Evolutionary conservation across 2,329 filamentous ascomycete genomes (phyloP).

Genomic region (Pyrenophora tritici-repentis): DNA sequence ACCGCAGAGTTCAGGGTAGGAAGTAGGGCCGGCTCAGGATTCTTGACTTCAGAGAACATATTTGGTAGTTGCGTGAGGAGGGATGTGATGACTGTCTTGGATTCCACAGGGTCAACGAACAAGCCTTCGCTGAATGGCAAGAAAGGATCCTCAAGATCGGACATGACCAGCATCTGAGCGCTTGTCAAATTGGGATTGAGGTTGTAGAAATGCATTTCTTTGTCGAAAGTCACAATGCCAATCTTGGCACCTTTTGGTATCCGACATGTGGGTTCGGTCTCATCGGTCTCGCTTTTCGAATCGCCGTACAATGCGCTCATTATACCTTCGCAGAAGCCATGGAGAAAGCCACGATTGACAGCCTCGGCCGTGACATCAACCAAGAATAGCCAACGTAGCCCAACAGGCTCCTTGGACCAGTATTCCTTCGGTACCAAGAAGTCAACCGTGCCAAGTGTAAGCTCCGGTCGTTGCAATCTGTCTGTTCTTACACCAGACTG

Average conservation of each 20-base stretch:
- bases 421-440: slow-evolving; percentile 98
- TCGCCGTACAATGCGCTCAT: slow-evolving; percentile 80
- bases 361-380: slow-evolving; percentile 94
- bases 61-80: slow-evolving; percentile 81
- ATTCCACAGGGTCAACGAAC: slow-evolving; percentile 93
- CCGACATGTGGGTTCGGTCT: slow-evolving; percentile 57
- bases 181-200: slow-evolving; percentile 78
- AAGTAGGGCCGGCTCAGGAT: slow-evolving; percentile 85
- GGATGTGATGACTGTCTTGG: slow-evolving; percentile 83
- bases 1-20: slow-evolving; percentile 83
- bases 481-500: slow-evolving; percentile 86
- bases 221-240: slow-evolving; percentile 94
- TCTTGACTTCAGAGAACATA: slow-evolving; percentile 86
- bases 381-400: slow-evolving; percentile 84
- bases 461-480: slow-evolving; percentile 83
- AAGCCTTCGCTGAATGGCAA: slow-evolving; percentile 88
- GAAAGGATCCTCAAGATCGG: slow-evolving; percentile 95
- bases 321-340: slow-evolving; percentile 89
- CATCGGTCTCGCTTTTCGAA: slow-evolving; percentile 52
- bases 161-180: slow-evolving; percentile 98
- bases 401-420: slow-evolving; percentile 92
- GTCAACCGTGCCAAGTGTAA: slow-evolving; percentile 90
- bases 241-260: slow-evolving; percentile 83
- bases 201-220: slow-evolving; percentile 98
- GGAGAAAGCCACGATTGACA: slow-evolving; percentile 85